Conservation (phyloP, 495 filamentous ascomycete species). For the Lineolata rhizophorae region DNA sequence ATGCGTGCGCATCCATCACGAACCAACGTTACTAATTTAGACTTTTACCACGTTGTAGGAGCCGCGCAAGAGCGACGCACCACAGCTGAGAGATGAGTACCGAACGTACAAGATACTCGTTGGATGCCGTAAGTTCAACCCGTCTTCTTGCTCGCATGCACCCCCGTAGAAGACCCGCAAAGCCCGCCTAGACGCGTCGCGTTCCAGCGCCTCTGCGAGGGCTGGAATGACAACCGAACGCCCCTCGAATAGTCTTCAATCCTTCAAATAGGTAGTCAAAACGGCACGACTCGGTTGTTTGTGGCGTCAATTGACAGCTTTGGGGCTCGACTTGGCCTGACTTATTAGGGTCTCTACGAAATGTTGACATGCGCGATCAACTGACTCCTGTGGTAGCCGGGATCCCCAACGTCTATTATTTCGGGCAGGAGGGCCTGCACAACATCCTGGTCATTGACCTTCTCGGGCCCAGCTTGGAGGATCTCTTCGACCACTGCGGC, state of each 20-base stretch:
- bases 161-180: too few species aligned
- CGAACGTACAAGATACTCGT: constrained; percentile 98
- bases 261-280: too few species aligned
- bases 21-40: too few species aligned
- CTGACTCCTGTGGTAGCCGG: constrained; percentile 35
- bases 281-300: too few species aligned
- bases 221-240: too few species aligned
- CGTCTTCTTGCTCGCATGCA: constrained; percentile 26
- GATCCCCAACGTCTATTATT: constrained; percentile 99
- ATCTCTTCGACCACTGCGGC: constrained; percentile 96
- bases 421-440: constrained; percentile 94
- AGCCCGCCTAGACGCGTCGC: too few species aligned
- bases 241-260: too few species aligned
- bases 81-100: constrained; percentile 95
- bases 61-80: constrained; percentile 95
- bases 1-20: too few species aligned
- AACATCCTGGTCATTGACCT: constrained; percentile 99
- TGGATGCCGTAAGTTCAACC: constrained; percentile 70
- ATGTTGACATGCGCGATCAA: neutral
- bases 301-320: too few species aligned
- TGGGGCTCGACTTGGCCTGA: neutral
- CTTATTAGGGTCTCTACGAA: neutral
- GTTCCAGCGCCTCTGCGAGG: too few species aligned
- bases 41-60: too few species aligned
- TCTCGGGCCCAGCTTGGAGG: constrained; percentile 85